Evolutionary conservation across 2,329 filamentous ascomycete species (phyloP), one percentile per base, ranked within the genome.

Genomic region (Pyrenochaeta sp.): DNA sequence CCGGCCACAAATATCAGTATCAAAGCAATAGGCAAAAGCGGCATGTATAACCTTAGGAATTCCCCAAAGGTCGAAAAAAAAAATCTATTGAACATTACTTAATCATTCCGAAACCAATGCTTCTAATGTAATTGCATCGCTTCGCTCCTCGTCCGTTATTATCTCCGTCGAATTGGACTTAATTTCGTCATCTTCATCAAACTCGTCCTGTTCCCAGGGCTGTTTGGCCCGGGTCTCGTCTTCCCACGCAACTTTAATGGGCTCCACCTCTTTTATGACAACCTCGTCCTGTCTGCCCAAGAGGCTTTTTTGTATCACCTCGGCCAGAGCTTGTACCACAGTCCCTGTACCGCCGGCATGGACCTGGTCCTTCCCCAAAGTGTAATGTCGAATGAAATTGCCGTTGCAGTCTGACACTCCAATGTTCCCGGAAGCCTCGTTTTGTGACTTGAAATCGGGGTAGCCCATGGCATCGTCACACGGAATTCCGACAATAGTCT

Each of bases 391-490:
- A 21, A 67, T 45, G 45, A 67, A 67, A 17, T 58, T 37, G 11
- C 63, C 61, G 6, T 50, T 59, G 54, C 63, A 64, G 43, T 64
- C 51, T 11, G 51, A 46, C 2, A 50, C 43, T 10, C 55, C 44
- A 12, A 15, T 53, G 41, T 46, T 43, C 15, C 45, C 44, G 2
- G 45, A 41, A 10, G 59, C 44, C 9, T 42, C 45, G 9, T 42
- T 43, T 18, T 55, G 40, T 11, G 42, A 40, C 23, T 54, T 40
- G 33, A 60, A 56, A 33, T 56, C 66, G 0, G 70, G 71, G 7
- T 60, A 73, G 6, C 71, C 71, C 60, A 72, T 73, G 0, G 69
- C 72, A 21, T 76, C 72, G 44, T 72, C 61, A 50, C 73, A 75
- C 1, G 67, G 55, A n/a, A 75, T 67, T 49, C 68, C 67, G 15